phyloP scores from a whole-genome alignment of 169 alveolate species.

The Cryptosporidium viatorum region DNA sequence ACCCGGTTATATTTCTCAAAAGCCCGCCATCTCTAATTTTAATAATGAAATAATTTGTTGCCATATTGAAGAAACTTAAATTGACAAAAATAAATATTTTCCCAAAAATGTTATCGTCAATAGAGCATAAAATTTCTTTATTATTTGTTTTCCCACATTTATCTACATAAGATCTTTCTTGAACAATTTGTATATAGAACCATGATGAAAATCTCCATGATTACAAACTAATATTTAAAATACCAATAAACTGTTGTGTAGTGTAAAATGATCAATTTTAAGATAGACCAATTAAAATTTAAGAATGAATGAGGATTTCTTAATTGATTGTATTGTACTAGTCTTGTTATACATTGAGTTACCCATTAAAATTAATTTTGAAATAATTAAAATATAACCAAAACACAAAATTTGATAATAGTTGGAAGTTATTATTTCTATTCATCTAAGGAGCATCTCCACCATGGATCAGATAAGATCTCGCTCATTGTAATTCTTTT shows the following conservation, averaged over 20 bases:
- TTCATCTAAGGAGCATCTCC: slow-evolving; percentile 6
- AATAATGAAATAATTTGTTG: too few species aligned
- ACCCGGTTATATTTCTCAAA: background rate
- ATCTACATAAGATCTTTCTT: too few species aligned
- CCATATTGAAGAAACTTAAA: too few species aligned
- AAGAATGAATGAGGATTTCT: background rate
- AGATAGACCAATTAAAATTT: background rate
- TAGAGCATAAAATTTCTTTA: too few species aligned
- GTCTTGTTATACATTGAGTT: background rate
- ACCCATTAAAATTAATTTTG: background rate
- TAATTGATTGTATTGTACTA: too few species aligned
- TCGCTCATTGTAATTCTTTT: slow-evolving; percentile 68
- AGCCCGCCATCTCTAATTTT: background rate
- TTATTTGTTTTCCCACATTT: background rate
- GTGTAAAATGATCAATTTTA: background rate
- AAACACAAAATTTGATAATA: background rate
- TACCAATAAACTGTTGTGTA: too few species aligned
- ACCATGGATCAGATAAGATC: slow-evolving; percentile 65
- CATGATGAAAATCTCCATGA: background rate
- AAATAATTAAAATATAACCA: slow-evolving; percentile 1
- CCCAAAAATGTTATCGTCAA: too few species aligned
- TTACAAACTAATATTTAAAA: too few species aligned
- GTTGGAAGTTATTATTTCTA: background rate
- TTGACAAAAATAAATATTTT: too few species aligned
- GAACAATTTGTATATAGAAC: background rate